Evolutionary conservation across 768 basidiomycete species (phyloP), one percentile per base, ranked within the genome.

Genomic region (Peribolospora kevripleyi): DNA sequence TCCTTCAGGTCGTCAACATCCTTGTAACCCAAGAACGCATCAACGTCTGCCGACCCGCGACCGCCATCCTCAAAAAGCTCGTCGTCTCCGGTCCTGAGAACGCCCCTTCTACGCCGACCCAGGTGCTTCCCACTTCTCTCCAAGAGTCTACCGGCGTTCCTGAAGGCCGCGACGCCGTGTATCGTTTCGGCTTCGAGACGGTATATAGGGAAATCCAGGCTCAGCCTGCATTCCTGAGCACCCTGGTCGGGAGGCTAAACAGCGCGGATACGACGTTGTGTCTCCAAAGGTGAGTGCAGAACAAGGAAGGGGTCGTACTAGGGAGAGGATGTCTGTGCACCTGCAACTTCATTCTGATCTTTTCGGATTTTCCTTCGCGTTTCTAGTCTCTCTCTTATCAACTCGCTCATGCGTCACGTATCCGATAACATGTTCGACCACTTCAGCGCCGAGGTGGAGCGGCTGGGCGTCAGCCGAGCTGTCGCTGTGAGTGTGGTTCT

Each of bases 11-110:
- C 52, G 84, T 85, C 11, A 76, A 79, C 62, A 51, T 45, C 50
- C 80, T 83, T 60, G 72, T 85, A 37, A 77, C 83, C 0, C 82
- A 83, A 0, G 71, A 80, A 0, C 72, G 80, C 13, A 79, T 90
- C 71, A 93, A 93, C 58, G 84, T 90, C 56, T 84, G 83, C 62
- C 80, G 86, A 5, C 88, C 87, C 42, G 87, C 86, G 1, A 87
- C 84, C 47, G 79, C 82, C 42, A 88, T 91, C 54, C 73, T 90
- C 58, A 84, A 85, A 68, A 81, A 81, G 59, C 75, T 91, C 25
- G 85, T 87, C 10, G 84, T 45, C 43, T 45, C 43, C 51, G 55
- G 39, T 40, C 54, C 5, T 42, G 57, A 10, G 14, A 42, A 40
- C 41, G 36, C 37, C 8, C 53, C 42, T 39, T 25, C 4, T 45